A percentile compares a stretch with the other conserved stretches of the same genome.
phyloP scores from a whole-genome alignment of 2,329 filamentous ascomycete genomes.

The Penicillium sp. region DNA sequence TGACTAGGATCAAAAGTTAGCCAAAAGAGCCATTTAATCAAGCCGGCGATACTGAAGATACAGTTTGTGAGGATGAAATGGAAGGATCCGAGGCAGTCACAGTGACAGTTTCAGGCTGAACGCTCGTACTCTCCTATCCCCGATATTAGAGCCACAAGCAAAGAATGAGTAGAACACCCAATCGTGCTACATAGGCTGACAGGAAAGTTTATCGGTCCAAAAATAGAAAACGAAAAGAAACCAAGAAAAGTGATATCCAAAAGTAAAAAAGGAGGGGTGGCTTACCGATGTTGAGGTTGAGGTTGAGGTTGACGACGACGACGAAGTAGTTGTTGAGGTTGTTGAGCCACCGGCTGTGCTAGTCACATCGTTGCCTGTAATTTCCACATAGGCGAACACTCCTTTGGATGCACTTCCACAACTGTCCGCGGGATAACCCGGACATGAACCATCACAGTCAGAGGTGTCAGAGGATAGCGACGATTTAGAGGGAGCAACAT shows the following conservation, averaged over 20 bases:
- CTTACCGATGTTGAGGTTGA: constrained; percentile 27
- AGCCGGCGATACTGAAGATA: constrained; percentile 5
- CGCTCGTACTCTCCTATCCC: constrained; percentile 21
- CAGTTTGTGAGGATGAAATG: constrained; percentile 7
- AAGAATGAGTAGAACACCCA: constrained; percentile 8
- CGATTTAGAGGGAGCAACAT: constrained; percentile 42
- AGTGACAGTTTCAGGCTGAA: constrained; percentile 18
- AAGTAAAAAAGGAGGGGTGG: not conserved
- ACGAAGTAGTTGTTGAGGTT: constrained; percentile 13
- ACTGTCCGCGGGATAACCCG: constrained; percentile 47
- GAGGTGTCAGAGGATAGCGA: constrained; percentile 26
- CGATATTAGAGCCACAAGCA: constrained; percentile 16
- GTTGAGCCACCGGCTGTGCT: constrained; percentile 31
- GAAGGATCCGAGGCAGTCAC: constrained; percentile 2
- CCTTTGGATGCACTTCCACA: constrained; percentile 43
- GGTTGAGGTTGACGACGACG: constrained; percentile 14
- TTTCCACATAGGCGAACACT: constrained; percentile 45
- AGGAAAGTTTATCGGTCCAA: not conserved
- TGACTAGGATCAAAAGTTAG: constrained; percentile 15
- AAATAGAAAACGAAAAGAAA: not conserved
- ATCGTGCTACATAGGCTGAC: not conserved
- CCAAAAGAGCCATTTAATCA: not conserved
- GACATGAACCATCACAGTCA: constrained; percentile 43
- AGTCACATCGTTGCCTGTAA: constrained; percentile 33
- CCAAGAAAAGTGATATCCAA: constrained; percentile 1